These are phyloP conservation scores for Ophiostoma himal-ulmi DNA, from an alignment of 2,329 filamentous ascomycete species.

Conservation along the genomic window DNA sequence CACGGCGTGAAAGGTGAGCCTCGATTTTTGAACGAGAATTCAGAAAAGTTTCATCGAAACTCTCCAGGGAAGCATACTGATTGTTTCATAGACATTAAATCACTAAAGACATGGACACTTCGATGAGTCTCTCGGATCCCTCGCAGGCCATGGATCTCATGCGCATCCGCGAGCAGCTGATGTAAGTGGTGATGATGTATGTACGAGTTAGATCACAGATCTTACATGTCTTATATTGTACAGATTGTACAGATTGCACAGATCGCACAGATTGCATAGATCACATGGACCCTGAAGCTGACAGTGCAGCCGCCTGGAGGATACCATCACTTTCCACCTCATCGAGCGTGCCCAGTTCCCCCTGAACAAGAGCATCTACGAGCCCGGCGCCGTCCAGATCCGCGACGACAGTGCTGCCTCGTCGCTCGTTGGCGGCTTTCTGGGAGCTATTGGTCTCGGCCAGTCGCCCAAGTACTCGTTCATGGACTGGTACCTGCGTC, in stretches of 20 bases:
- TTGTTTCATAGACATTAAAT: not conserved
- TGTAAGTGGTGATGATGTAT: conserved; percentile 50
- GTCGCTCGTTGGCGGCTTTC: not conserved
- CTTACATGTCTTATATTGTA: not conserved
- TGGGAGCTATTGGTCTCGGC: conserved; percentile 10
- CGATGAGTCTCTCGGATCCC: conserved; percentile 81
- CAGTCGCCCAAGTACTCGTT: conserved; percentile 59
- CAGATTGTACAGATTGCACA: not conserved
- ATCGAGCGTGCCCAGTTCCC: conserved; percentile 98
- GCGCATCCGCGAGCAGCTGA: conserved; percentile 89
- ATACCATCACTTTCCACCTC: conserved; percentile 94
- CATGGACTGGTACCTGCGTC: conserved; percentile 86
- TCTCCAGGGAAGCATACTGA: not conserved
- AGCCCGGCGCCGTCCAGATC: conserved; percentile 70
- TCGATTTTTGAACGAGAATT: no score
- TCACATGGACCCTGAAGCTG: not conserved
- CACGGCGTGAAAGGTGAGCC: not conserved
- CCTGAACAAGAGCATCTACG: conserved; percentile 82
- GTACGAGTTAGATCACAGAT: not conserved
- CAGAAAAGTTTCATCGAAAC: not conserved
- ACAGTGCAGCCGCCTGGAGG: conserved; percentile 73
- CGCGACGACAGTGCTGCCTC: conserved; percentile 43
- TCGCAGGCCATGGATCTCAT: conserved; percentile 80
- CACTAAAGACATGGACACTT: conserved; percentile 64
- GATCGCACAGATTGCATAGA: not conserved